Percentiles rank a stretch among this genome's conserved stretches.
Conservation (phyloP, 1,284 basidiomycete species). For the Leccinum solheimii region DNA sequence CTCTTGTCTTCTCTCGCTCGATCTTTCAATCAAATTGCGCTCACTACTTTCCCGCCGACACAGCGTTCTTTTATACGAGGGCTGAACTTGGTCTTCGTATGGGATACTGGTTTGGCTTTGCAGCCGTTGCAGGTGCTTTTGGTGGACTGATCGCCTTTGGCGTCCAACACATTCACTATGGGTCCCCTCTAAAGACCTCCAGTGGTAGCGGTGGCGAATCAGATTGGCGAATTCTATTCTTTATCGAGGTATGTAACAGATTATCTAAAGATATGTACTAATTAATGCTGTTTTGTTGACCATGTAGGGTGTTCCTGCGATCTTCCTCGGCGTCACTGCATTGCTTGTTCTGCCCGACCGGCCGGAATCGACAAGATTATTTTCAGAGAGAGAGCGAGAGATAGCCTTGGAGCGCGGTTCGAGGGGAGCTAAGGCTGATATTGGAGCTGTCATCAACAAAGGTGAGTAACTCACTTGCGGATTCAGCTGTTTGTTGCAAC, state of each 20-base stretch:
- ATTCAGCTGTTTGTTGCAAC: neutral
- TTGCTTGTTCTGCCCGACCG: constrained; percentile 71
- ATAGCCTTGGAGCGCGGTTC: constrained; percentile 77
- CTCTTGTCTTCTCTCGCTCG: neutral
- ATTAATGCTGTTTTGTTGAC: constrained; percentile 1
- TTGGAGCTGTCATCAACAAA: constrained; percentile 66
- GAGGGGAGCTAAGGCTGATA: constrained; percentile 64
- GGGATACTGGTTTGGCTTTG: constrained; percentile 80
- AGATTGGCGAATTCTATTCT: constrained; percentile 71
- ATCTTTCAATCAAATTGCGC: neutral
- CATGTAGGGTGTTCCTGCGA: constrained; percentile 58
- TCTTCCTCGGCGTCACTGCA: constrained; percentile 70
- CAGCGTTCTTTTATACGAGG: constrained; percentile 75
- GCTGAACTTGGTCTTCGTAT: constrained; percentile 70
- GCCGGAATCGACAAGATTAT: constrained; percentile 71
- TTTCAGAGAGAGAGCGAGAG: constrained; percentile 70
- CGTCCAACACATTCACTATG: constrained; percentile 54
- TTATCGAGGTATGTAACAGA: constrained; percentile 59
- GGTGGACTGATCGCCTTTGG: constrained; percentile 78
- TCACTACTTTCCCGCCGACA: neutral
- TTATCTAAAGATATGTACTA: neutral
- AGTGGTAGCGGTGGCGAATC: constrained; percentile 33
- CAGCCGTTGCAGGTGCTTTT: constrained; percentile 77
- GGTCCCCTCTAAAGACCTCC: constrained; percentile 18
- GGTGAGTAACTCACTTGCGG: constrained; percentile 39